These are phyloP conservation scores for Kokia cookei DNA, from an alignment of 441 rosid genomes.

Conservation along the genomic window DNA sequence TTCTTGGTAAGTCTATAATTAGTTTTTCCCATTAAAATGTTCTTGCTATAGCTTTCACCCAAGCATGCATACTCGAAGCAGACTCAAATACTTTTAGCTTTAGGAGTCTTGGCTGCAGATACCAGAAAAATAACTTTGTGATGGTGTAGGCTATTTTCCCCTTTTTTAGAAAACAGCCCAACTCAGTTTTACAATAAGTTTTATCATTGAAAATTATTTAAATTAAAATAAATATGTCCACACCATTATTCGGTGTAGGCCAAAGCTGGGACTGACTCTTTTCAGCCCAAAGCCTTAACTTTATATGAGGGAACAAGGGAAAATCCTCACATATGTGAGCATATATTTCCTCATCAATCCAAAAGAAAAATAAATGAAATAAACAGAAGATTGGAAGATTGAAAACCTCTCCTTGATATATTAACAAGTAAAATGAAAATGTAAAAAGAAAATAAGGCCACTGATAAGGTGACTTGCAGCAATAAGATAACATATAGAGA, in stretches of 20 bases:
- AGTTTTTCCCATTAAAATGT: not conserved
- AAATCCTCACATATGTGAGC: not conserved
- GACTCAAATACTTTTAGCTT: not conserved
- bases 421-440: not conserved
- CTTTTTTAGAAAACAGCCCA: not conserved
- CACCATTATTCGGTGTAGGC: not conserved
- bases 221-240: not conserved
- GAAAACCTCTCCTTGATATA: not conserved
- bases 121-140: not conserved
- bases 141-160: not conserved
- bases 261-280: not conserved
- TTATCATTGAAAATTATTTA: not conserved
- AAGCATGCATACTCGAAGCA: not conserved
- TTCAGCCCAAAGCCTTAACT: not conserved
- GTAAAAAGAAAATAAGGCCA: slow-evolving; percentile 1
- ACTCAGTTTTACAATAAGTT: not conserved
- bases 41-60: not conserved
- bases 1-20: not conserved
- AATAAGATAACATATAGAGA: not conserved
- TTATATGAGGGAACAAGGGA: not conserved
- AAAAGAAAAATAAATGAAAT: not conserved
- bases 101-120: not conserved
- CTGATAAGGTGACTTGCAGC: not conserved
- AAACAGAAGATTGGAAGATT: not conserved
- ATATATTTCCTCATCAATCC: not conserved